Evolutionary conservation across 2,329 filamentous ascomycete genomes (phyloP).

Genomic region (Colletotrichum spinosum): DNA sequence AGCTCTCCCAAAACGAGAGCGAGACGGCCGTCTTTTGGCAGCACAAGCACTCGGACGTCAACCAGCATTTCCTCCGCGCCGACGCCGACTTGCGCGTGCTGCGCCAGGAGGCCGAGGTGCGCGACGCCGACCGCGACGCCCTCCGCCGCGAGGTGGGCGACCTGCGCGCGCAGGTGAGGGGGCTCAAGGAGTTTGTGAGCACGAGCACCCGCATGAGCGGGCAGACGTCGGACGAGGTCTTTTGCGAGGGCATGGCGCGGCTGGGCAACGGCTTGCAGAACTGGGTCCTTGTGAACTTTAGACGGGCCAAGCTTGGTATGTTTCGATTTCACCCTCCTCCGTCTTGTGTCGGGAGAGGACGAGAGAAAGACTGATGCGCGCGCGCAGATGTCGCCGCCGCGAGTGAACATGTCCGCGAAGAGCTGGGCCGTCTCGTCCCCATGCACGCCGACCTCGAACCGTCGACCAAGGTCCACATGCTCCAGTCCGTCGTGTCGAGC

Average conservation of each 20-base stretch:
- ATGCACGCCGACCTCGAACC: conserved; percentile 67
- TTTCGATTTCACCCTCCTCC: conserved; percentile 11
- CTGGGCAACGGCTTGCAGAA: conserved; percentile 78
- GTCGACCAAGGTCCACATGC: conserved; percentile 68
- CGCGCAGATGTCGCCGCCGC: conserved; percentile 57
- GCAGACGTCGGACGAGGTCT: conserved; percentile 74
- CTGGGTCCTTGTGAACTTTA: conserved; percentile 78
- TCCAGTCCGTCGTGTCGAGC: conserved; percentile 71
- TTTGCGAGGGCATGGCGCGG: conserved; percentile 70
- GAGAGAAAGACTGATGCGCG: conserved; percentile 15
- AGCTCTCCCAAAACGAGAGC: conserved; percentile 64
- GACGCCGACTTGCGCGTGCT: conserved; percentile 66
- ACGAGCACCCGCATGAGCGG: conserved; percentile 71
- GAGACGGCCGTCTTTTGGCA: conserved; percentile 70
- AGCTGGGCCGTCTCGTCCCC: conserved; percentile 63
- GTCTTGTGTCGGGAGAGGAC: too few species aligned
- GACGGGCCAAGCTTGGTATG: conserved; percentile 69
- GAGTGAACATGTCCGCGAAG: conserved; percentile 53
- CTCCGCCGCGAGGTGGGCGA: conserved; percentile 65
- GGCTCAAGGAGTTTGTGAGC: conserved; percentile 79
- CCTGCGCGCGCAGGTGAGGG: conserved; percentile 70
- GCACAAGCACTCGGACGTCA: conserved; percentile 62
- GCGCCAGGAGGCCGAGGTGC: conserved; percentile 60
- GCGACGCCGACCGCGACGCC: conserved; percentile 60
- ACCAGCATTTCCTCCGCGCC: conserved; percentile 63